A percentile compares a stretch with the other conserved stretches of the same genome.
These are phyloP conservation scores for Yarrowia sp. DNA, from an alignment of 805 yeast species.

Conservation along the genomic window DNA sequence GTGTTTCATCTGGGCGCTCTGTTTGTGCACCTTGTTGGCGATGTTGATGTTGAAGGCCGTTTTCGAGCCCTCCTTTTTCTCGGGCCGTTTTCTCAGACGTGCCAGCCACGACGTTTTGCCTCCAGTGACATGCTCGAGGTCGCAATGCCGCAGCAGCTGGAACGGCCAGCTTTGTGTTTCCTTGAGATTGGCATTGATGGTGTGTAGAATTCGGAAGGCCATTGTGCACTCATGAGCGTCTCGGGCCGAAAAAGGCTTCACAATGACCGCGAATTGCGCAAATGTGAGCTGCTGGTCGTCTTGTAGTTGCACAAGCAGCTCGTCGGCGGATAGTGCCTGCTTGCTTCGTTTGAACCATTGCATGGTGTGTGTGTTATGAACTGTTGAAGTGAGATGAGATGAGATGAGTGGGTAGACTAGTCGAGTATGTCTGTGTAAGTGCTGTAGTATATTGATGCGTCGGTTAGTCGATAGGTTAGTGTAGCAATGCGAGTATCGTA, in stretches of 20 bases:
- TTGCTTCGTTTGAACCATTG: slow-evolving; percentile 16
- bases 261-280: slow-evolving; percentile 24
- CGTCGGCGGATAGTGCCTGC: slow-evolving; percentile 21
- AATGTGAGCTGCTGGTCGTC: slow-evolving; percentile 26
- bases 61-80: slow-evolving; percentile 28
- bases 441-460: neutral
- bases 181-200: slow-evolving; percentile 31
- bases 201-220: slow-evolving; percentile 33
- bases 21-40: slow-evolving; percentile 9
- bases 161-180: slow-evolving; percentile 39
- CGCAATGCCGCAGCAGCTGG: slow-evolving; percentile 34
- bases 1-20: slow-evolving; percentile 6
- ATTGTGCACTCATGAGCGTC: slow-evolving; percentile 27
- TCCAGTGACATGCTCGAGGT: slow-evolving; percentile 32
- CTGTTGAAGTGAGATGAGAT: too few species aligned
- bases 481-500: neutral
- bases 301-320: slow-evolving; percentile 20
- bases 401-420: too few species aligned
- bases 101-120: slow-evolving; percentile 14
- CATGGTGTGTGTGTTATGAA: neutral
- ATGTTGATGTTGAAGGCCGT: slow-evolving; percentile 21
- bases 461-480: neutral
- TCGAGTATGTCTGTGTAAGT: too few species aligned
- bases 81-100: neutral
- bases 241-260: slow-evolving; percentile 19